These are phyloP conservation scores for Chrysopogon serrulatus DNA, from an alignment of 176 grass and related monocot genomes.

Conservation along the genomic window DNA sequence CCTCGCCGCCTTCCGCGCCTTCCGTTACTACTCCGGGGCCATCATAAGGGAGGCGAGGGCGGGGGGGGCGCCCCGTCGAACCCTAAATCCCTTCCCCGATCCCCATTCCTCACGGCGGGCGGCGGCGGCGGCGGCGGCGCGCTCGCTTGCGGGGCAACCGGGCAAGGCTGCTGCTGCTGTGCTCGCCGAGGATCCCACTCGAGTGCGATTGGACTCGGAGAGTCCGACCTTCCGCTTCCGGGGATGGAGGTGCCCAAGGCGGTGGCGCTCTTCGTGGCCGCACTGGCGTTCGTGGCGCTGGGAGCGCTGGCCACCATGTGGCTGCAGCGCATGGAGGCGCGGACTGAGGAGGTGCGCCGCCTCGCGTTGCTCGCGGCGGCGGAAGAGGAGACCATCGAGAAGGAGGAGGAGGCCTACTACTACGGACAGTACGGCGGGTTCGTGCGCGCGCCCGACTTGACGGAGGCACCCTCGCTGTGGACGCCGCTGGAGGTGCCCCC, in stretches of 20 bases:
- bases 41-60: background rate
- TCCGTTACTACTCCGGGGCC: conserved; percentile 28
- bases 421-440: background rate
- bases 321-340: conserved; percentile 37
- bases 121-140: background rate
- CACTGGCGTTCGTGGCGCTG: conserved; percentile 34
- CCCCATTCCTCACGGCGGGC: background rate
- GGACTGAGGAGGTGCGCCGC: conserved; percentile 57
- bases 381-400: conserved; percentile 48
- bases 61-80: background rate
- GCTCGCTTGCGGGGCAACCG: background rate
- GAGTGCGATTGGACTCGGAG: background rate
- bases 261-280: conserved; percentile 1
- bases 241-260: conserved; percentile 3
- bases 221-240: background rate
- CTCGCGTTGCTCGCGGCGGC: conserved; percentile 47
- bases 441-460: background rate
- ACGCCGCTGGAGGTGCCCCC: background rate
- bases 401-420: conserved; percentile 36
- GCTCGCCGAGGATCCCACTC: background rate
- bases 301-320: conserved; percentile 10
- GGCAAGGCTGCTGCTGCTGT: background rate
- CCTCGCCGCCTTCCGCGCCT: conserved; percentile 7
- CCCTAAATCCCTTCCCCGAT: conserved; percentile 6
- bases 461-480: conserved; percentile 1